Conservation (phyloP, 768 basidiomycete species). For the Rossbeevera mucosa region DNA sequence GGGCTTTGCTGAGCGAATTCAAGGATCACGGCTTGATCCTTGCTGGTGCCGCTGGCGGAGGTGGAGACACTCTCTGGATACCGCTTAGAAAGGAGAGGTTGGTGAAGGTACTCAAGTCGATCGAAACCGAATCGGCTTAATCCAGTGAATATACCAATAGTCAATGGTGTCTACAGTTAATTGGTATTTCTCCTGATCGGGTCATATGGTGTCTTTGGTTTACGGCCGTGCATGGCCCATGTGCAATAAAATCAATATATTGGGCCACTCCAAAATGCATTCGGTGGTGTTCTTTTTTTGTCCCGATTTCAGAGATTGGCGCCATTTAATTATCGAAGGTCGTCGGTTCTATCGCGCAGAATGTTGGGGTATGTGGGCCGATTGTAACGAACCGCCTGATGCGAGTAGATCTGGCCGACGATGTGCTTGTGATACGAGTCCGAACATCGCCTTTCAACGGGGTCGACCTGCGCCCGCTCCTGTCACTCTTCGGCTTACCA, state of each 20-base stretch:
- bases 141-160: background rate
- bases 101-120: conserved; percentile 38
- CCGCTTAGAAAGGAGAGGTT: conserved; percentile 77
- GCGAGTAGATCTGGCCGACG: background rate
- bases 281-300: background rate
- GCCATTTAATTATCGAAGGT: background rate
- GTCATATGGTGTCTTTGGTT: conserved; percentile 28
- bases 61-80: conserved; percentile 75
- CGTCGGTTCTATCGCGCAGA: background rate
- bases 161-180: background rate
- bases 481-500: too few relatives aligned
- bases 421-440: background rate
- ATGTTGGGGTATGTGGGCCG: background rate
- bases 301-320: background rate
- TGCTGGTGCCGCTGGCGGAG: conserved; percentile 34
- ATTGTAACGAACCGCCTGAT: background rate
- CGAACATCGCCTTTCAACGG: too few relatives aligned
- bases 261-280: background rate
- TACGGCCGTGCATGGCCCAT: conserved; percentile 28
- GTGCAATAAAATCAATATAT: background rate
- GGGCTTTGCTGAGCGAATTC: conserved; percentile 83
- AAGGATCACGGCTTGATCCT: conserved; percentile 87
- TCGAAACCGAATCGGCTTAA: conserved; percentile 20
- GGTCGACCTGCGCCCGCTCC: too few relatives aligned
- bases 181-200: background rate